Evolutionary conservation across 306 rosid genomes (phyloP), one percentile per base, ranked within the genome.

Genomic region (Glycine soja): DNA sequence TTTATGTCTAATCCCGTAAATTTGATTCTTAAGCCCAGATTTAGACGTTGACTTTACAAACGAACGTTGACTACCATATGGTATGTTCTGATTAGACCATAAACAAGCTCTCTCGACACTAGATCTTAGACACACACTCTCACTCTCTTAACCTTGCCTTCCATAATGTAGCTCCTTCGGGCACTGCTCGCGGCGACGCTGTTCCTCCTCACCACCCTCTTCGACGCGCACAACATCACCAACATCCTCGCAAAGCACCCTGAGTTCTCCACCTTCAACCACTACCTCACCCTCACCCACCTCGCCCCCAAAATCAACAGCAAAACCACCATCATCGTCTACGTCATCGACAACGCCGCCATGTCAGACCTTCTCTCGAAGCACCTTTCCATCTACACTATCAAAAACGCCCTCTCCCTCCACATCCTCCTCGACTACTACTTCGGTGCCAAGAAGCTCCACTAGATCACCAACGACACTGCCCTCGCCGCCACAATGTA

Each of bases 381-480:
- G 11, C 84, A 85, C 47, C 92, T 83, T 0, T 78, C 97, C 30
- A 82, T 92, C 78, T 76, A 80, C 88, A 82, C 97, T 34, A 6
- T 91, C 13, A 95, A 95, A 64, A 93, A 95, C 90, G 86, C 92
- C 24, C 94, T 95, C 90, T 90, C 99, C 57, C 94, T 95, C 63
- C 99, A 95, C 80, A 83, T 95, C 50, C 90, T 95, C 61, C 91
- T 93, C 58, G 99, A n/a, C n/a, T n/a, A 95, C 90, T 95, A 90
- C 87, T 95, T 91, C 62, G 94, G 90, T 11, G 96, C 99, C 68
- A 95, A 89, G 74, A 95, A 95, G 87, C 98, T 95, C 84, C 99
- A 93, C 93, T 97, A 95, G 88, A 95, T 95, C 92, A 90, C 96
- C 12, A 88, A 95, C 86, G 98, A 98, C 70, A 91, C 98, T 3